Evolutionary conservation across 192 early-diverging fungal genomes (phyloP).

Genomic region (Entophlyctis luteolus): DNA sequence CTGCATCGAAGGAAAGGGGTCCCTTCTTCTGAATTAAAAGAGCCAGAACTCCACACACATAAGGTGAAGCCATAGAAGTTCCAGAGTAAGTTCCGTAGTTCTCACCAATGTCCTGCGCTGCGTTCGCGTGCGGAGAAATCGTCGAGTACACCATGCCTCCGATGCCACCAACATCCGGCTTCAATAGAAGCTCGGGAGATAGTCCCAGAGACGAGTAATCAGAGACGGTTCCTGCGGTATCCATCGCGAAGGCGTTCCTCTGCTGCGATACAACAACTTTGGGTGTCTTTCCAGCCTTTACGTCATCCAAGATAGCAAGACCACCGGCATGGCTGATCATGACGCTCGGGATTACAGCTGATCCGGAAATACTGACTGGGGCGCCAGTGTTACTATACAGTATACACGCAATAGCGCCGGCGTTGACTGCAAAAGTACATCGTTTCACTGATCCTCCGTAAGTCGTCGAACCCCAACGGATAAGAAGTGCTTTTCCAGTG

Average conservation of each 20-base stretch:
- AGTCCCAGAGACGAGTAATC: constrained; percentile 73
- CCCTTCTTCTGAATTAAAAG: constrained; percentile 56
- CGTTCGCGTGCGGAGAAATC: constrained; percentile 20
- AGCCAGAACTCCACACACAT: constrained; percentile 66
- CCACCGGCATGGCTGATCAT: constrained; percentile 9
- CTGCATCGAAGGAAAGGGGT: constrained; percentile 9
- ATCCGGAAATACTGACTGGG: constrained; percentile 17
- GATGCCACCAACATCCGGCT: constrained; percentile 46
- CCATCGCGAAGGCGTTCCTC: constrained; percentile 38
- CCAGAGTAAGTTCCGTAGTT: constrained; percentile 43
- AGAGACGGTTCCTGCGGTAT: constrained; percentile 61
- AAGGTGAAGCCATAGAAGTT: constrained; percentile 80
- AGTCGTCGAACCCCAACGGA: constrained; percentile 23
- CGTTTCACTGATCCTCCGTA: constrained; percentile 13
- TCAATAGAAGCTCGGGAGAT: constrained; percentile 60
- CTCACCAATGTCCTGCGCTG: neutral
- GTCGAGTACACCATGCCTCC: constrained; percentile 38
- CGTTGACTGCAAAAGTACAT: constrained; percentile 23
- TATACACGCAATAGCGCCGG: constrained; percentile 33
- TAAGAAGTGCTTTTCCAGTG: constrained; percentile 32
- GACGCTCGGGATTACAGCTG: constrained; percentile 10
- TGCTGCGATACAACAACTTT: constrained; percentile 47
- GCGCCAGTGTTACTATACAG: constrained; percentile 29
- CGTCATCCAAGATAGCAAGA: constrained; percentile 10
- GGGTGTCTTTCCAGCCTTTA: constrained; percentile 29